Evolutionary conservation across 257 asterid genomes (phyloP), one percentile per base, ranked within the genome.

Genomic region (Solanum sitiens): DNA sequence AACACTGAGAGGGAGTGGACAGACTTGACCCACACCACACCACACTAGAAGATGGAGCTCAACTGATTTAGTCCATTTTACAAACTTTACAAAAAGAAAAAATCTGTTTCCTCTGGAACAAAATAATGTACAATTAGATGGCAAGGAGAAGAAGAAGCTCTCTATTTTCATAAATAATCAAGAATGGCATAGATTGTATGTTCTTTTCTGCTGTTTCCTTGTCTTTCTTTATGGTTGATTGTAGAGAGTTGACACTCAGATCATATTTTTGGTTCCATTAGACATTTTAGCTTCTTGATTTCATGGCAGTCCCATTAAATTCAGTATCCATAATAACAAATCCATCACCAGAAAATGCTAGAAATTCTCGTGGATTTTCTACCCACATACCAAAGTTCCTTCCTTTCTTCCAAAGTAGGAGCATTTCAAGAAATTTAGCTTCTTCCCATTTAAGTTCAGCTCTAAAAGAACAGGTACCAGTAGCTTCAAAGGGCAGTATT

Each of bases 221-320:
- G 59, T 42, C 23, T 42, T 77, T 42, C 59, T 44, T 21, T 75
- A 75, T 73, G 25, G 5, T 21, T 40, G 21, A 75, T 75, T 40
- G 11, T 40, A 12, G 83, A 75, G 59, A 23, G 1, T 44, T 44
- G 25, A 47, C 35, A 39, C 59, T 56, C 32, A 75, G 11, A 75
- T 75, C 83, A 75, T 75, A 40, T 40, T 76, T 76, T 42, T 13
- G 33, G 61, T 77, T 44, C 61, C 11, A 23, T 40, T 42, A 21
- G 3, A 75, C 6, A 11, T 45, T 9, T 10, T 25, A 45, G 67
- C 85, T 79, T 44, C 85, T 47, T 82, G 86, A 82, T 47, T 50
- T 87, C 79, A 95, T 96, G 98, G 92, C 97, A 85, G 91, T 89
- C 88, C 87, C 91, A 18, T 91, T 95, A 72, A 94, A 92, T 84